Evolutionary conservation across 192 early-diverging fungal genomes (phyloP).

Genomic region (Funneliformis mosseae): DNA sequence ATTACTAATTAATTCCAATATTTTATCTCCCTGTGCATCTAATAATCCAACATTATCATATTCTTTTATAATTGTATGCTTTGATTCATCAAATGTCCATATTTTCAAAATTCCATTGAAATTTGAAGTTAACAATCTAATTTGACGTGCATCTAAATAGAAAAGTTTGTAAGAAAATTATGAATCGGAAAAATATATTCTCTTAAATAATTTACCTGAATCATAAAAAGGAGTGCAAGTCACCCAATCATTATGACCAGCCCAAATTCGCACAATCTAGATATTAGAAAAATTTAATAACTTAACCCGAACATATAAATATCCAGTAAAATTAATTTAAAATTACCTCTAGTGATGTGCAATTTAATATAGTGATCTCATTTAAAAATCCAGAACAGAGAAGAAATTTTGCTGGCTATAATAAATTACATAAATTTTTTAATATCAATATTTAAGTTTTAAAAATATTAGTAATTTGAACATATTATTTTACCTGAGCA

Average conservation of each 20-base stretch:
- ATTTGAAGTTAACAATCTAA: slow-evolving; percentile 49
- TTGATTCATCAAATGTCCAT: slow-evolving; percentile 56
- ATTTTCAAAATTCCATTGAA: slow-evolving; percentile 51
- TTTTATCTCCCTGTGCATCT: slow-evolving; percentile 28
- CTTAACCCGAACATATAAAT: neutral
- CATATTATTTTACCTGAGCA: slow-evolving; percentile 8
- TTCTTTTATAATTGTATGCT: slow-evolving; percentile 48
- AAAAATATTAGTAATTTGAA: neutral
- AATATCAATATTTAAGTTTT: too few species aligned
- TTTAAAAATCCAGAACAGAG: slow-evolving; percentile 56
- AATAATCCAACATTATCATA: slow-evolving; percentile 34
- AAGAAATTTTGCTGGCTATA: slow-evolving; percentile 47
- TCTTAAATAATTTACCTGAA: slow-evolving; percentile 48
- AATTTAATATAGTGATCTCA: slow-evolving; percentile 55
- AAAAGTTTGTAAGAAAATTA: neutral
- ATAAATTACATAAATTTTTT: neutral
- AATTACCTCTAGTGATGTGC: slow-evolving; percentile 49
- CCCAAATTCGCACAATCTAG: slow-evolving; percentile 60
- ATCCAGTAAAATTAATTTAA: neutral
- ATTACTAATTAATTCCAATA: slow-evolving; percentile 34
- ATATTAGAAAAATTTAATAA: neutral
- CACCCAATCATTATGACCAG: slow-evolving; percentile 59
- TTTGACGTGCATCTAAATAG: slow-evolving; percentile 40
- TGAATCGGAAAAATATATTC: neutral
- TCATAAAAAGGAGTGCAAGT: slow-evolving; percentile 52